Evolutionary conservation across 345 rosid genomes (phyloP).

Genomic region (Durio zibethinus): DNA sequence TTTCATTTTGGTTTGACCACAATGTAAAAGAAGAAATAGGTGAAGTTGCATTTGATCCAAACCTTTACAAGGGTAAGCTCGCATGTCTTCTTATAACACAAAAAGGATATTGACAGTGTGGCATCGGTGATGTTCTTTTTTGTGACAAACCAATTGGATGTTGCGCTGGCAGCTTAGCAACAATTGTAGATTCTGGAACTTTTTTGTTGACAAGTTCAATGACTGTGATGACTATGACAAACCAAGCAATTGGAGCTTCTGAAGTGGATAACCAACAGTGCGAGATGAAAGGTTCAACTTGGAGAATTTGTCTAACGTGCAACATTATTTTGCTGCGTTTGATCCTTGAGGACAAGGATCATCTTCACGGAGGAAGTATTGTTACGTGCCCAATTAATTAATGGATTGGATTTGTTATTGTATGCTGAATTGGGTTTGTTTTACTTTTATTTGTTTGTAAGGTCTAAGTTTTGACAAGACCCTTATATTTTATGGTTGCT

Average conservation of each 20-base stretch:
- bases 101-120: conserved; percentile 99
- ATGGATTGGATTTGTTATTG: too few species aligned
- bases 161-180: conserved; percentile 68
- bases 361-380: too few species aligned
- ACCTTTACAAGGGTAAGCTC: conserved; percentile 58
- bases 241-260: conserved; percentile 87
- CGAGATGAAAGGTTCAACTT: too few species aligned
- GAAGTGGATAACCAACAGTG: conserved; percentile 83
- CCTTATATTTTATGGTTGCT: too few species aligned
- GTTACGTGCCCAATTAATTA: too few species aligned
- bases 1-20: conserved; percentile 97
- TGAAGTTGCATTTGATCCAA: conserved; percentile 23
- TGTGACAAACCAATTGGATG: conserved; percentile 69
- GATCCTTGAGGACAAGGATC: too few species aligned
- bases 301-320: too few species aligned
- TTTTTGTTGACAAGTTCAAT: conserved; percentile 90
- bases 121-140: conserved; percentile 90
- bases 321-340: too few species aligned
- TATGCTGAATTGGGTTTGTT: too few species aligned
- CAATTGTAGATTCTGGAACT: conserved; percentile 97
- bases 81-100: conserved; percentile 81
- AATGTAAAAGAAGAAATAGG: conserved; percentile 72
- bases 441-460: too few species aligned
- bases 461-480: too few species aligned
- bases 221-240: conserved; percentile 73